A percentile compares a stretch with the other conserved stretches of the same genome.
phyloP scores from a whole-genome alignment of 768 basidiomycete genomes.

The Tephrocybe sp. region DNA sequence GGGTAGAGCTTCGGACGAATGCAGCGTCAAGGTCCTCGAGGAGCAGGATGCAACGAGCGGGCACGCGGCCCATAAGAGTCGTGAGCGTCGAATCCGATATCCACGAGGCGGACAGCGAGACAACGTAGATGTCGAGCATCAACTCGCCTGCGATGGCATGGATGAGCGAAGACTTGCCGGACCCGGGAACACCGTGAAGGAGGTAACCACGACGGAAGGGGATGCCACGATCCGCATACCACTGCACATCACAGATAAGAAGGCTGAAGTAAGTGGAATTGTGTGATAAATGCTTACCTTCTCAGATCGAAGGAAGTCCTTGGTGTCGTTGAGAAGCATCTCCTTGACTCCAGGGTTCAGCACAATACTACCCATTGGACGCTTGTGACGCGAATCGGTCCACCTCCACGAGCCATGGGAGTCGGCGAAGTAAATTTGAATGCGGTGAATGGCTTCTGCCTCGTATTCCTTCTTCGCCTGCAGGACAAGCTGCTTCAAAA shows the following conservation, averaged over 20 bases:
- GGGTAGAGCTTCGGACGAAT: conserved; percentile 71
- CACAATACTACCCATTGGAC: conserved; percentile 86
- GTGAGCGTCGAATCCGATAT: conserved; percentile 85
- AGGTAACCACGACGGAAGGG: conserved; percentile 89
- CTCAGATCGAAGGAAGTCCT: conserved; percentile 81
- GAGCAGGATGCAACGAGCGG: conserved; percentile 80
- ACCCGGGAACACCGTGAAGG: conserved; percentile 80
- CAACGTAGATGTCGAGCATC: conserved; percentile 88
- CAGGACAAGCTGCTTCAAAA: conserved; percentile 85
- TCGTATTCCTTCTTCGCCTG: conserved; percentile 90
- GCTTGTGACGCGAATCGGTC: conserved; percentile 84
- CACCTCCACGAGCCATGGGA: conserved; percentile 86
- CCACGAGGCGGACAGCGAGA: conserved; percentile 84
- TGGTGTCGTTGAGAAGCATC: conserved; percentile 78
- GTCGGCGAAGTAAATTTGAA: conserved; percentile 89
- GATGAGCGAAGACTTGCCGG: conserved; percentile 84
- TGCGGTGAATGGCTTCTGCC: conserved; percentile 81
- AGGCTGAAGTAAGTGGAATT: not conserved
- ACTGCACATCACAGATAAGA: conserved; percentile 37
- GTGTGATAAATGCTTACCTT: conserved; percentile 42
- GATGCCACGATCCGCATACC: conserved; percentile 93
- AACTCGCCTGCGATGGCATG: conserved; percentile 87
- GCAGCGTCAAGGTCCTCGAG: conserved; percentile 92
- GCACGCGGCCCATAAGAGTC: conserved; percentile 84
- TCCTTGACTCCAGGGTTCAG: conserved; percentile 88